Percentiles rank a stretch among this genome's conserved stretches.
These are phyloP conservation scores for Collariella sp. DNA, from an alignment of 495 filamentous ascomycete genomes.

Conservation along the genomic window DNA sequence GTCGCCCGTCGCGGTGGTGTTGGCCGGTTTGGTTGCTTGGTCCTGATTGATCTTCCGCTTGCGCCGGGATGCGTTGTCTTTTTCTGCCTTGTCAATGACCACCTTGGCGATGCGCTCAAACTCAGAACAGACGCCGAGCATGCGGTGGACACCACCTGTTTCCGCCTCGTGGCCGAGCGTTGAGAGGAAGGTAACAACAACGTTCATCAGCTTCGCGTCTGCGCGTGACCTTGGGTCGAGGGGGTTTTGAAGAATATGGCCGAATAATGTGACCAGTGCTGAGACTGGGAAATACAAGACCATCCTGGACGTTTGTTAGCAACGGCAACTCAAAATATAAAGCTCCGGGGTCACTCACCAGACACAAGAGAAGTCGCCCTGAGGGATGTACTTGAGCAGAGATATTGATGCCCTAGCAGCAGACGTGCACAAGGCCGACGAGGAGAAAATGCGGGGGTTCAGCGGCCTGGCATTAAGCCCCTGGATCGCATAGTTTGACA, in stretches of 20 bases:
- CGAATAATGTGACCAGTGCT: slow-evolving; percentile 88
- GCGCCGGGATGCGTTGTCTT: slow-evolving; percentile 62
- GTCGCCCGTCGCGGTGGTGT: slow-evolving; percentile 19
- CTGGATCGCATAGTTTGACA: slow-evolving; percentile 92
- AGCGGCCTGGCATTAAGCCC: slow-evolving; percentile 82
- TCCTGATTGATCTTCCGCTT: slow-evolving; percentile 68
- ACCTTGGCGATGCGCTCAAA: slow-evolving; percentile 92
- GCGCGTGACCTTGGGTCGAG: slow-evolving; percentile 79
- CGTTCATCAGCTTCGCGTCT: slow-evolving; percentile 83
- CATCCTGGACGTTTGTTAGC: slow-evolving; percentile 52
- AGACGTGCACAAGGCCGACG: slow-evolving; percentile 81
- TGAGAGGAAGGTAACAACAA: slow-evolving; percentile 80
- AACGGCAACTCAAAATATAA: background rate
- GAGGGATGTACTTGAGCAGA: slow-evolving; percentile 89
- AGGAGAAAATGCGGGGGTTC: slow-evolving; percentile 92
- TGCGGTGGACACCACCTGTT: slow-evolving; percentile 79
- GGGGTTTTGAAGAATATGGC: slow-evolving; percentile 94
- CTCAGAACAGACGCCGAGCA: slow-evolving; percentile 86
- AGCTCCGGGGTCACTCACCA: slow-evolving; percentile 54
- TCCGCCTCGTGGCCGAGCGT: slow-evolving; percentile 65
- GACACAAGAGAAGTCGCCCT: slow-evolving; percentile 88
- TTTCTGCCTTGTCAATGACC: slow-evolving; percentile 84
- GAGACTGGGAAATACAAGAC: slow-evolving; percentile 97
- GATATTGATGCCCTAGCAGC: slow-evolving; percentile 90
- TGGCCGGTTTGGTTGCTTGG: slow-evolving; percentile 12